Evolutionary conservation across 1,284 basidiomycete genomes (phyloP), one percentile per base, ranked within the genome.

Genomic region (Phaffia rhodozyma): DNA sequence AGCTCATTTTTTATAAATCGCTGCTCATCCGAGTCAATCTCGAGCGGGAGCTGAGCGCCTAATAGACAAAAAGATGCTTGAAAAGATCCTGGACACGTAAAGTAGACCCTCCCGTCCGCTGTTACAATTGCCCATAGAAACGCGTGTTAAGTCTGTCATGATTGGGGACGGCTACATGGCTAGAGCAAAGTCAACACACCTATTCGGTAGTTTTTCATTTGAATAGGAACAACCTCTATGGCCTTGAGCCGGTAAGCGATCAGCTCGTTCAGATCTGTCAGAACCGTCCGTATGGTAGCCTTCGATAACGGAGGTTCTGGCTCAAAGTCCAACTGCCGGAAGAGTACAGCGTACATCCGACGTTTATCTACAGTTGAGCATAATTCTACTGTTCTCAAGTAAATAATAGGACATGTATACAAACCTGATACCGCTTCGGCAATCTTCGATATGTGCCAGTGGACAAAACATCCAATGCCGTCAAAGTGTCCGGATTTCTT

Each of bases 401-500:
- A 11, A 43, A 43, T 5, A 43, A 43, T 43, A 11, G 13, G 38
- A 43, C 13, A 43, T 43, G 16, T 43, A 55, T 60, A 72, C 70
- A 65, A 61, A 87, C 87, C 81, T 86, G 87, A 72, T 91, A 87
- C 66, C 79, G 80, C 16, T 83, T 80, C 11, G 91, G 91, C 23
- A 93, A 80, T 53, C 88, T 79, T 56, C 83, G 79, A 71, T 93
- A 93, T 34, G 86, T 84, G 1, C 90, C 90, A 21, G 84, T 85
- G 1, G 86, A 86, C 27, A 93, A 79, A 57, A 93, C 87, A 69
- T 91, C 87, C 58, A 93, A 77, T 23, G 91, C 91, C 0, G 89
- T 91, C 16, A 89, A 78, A n/a, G 93, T 78, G 72, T 94, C 91
- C 68, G 91, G 89, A 72, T 92, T 93, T 62, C 89, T 82, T 27